phyloP scores from a whole-genome alignment of 1,139 yeast genomes.

The Magnusiomyces ingens region DNA sequence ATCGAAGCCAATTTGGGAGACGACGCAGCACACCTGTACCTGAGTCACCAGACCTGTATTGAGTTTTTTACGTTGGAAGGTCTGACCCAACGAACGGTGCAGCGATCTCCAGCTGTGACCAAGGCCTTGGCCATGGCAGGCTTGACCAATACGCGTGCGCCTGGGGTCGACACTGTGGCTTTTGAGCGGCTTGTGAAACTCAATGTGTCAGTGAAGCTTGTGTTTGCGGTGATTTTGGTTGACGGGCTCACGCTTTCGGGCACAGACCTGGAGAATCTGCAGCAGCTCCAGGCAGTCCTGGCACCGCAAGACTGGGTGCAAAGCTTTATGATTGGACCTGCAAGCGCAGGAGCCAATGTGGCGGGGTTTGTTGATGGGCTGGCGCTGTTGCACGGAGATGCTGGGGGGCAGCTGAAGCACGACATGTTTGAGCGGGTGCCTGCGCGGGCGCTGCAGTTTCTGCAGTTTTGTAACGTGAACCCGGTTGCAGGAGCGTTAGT shows the following conservation, averaged over 20 bases:
- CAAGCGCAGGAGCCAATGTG: neutral
- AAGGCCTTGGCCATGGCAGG: neutral
- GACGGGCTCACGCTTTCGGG: slow-evolving; percentile 6
- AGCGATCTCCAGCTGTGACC: neutral
- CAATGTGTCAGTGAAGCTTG: slow-evolving; percentile 10
- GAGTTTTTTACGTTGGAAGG: slow-evolving; percentile 8
- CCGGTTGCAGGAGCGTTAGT: slow-evolving; percentile 12
- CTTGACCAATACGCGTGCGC: neutral
- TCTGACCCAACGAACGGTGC: slow-evolving; percentile 7
- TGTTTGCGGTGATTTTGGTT: slow-evolving; percentile 8
- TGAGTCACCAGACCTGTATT: slow-evolving; percentile 10
- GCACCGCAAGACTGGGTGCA: slow-evolving; percentile 13
- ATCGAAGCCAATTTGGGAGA: slow-evolving; percentile 14
- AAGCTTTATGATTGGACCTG: slow-evolving; percentile 7
- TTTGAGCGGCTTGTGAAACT: slow-evolving; percentile 7
- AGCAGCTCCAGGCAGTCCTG: slow-evolving; percentile 9
- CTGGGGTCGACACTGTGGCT: neutral
- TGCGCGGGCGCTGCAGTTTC: slow-evolving; percentile 8
- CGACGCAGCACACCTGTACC: slow-evolving; percentile 10
- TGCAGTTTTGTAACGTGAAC: slow-evolving; percentile 13
- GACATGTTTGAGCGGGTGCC: slow-evolving; percentile 10
- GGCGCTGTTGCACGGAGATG: slow-evolving; percentile 4
- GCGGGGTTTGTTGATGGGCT: slow-evolving; percentile 7
- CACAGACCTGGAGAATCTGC: slow-evolving; percentile 4
- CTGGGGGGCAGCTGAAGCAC: neutral